phyloP scores from a whole-genome alignment of 2,329 filamentous ascomycete genomes.

The Neocatenulostroma microsporum region DNA sequence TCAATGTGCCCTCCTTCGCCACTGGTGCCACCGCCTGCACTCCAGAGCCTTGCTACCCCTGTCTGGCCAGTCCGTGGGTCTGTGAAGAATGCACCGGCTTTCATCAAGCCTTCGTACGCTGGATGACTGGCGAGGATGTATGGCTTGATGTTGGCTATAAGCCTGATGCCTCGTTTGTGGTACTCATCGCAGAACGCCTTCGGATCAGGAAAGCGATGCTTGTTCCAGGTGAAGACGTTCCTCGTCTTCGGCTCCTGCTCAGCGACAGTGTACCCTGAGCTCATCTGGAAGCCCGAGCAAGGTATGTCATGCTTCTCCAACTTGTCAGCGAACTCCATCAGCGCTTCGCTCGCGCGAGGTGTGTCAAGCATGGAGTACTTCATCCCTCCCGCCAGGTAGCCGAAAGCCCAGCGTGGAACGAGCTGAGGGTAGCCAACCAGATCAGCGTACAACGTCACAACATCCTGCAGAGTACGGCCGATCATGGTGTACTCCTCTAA shows the following conservation, averaged over 20 bases:
- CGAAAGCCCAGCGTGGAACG: slow-evolving; percentile 64
- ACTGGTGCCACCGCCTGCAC: slow-evolving; percentile 61
- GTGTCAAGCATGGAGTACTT: slow-evolving; percentile 53
- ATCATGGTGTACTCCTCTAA: slow-evolving; percentile 64
- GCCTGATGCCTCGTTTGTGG: slow-evolving; percentile 56
- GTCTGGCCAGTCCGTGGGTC: slow-evolving; percentile 44
- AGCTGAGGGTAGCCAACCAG: slow-evolving; percentile 61
- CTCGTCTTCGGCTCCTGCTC: slow-evolving; percentile 60
- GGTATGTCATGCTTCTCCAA: slow-evolving; percentile 59
- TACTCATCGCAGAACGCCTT: slow-evolving; percentile 55
- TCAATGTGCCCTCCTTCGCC: slow-evolving; percentile 65
- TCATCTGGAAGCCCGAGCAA: slow-evolving; percentile 65
- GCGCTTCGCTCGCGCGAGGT: slow-evolving; percentile 47
- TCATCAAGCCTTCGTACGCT: slow-evolving; percentile 54
- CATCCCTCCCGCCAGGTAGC: slow-evolving; percentile 62
- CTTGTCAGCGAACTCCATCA: slow-evolving; percentile 55
- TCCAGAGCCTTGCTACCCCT: slow-evolving; percentile 60
- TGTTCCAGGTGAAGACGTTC: slow-evolving; percentile 66
- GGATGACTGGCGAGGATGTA: slow-evolving; percentile 62
- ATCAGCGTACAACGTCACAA: slow-evolving; percentile 59
- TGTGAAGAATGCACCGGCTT: slow-evolving; percentile 55
- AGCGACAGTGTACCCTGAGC: slow-evolving; percentile 62
- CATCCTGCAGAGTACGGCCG: slow-evolving; percentile 57
- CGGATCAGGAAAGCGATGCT: slow-evolving; percentile 61
- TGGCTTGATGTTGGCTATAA: slow-evolving; percentile 66